A percentile compares a stretch with the other conserved stretches of the same genome.
These are phyloP conservation scores for Golovinomyces cichoracearum DNA, from an alignment of 2,329 filamentous ascomycete genomes.

Conservation along the genomic window DNA sequence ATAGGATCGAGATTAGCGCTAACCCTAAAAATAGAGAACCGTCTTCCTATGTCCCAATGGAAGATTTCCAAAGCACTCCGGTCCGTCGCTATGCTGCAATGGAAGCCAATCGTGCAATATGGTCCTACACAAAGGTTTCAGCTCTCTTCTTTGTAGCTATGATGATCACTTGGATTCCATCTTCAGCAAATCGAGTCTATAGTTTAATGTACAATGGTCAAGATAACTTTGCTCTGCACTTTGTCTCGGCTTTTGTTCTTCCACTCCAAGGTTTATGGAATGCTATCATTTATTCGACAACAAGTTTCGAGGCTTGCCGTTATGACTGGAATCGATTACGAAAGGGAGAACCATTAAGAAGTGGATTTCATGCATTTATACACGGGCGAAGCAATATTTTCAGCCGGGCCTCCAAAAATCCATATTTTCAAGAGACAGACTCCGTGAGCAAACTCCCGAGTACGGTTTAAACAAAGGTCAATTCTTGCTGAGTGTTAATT, in stretches of 20 bases:
- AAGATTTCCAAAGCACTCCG: conserved; percentile 2
- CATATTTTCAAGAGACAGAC: conserved; percentile 1
- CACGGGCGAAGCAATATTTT: not conserved
- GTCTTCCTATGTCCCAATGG: not conserved
- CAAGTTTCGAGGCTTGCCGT: conserved; percentile 35
- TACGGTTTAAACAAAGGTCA: not conserved
- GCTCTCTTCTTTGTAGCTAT: conserved; percentile 47
- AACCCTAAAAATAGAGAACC: not conserved
- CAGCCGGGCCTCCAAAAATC: not conserved
- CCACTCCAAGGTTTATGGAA: conserved; percentile 75
- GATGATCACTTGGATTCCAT: conserved; percentile 51
- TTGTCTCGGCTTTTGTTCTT: conserved; percentile 46
- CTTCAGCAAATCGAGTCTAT: conserved; percentile 52
- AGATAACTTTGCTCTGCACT: conserved; percentile 33
- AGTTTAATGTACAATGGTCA: conserved; percentile 31
- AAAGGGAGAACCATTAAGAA: not conserved
- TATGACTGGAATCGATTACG: conserved; percentile 13
- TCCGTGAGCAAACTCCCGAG: conserved; percentile 1
- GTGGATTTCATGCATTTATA: not conserved
- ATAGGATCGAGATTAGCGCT: conserved; percentile 2
- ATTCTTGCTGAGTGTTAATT: too few species aligned
- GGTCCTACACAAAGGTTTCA: conserved; percentile 44
- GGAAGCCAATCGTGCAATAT: conserved; percentile 31
- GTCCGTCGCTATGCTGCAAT: conserved; percentile 3
- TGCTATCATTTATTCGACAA: conserved; percentile 46